Evolutionary conservation across 1,139 yeast genomes (phyloP), one percentile per base, ranked within the genome.

Genomic region (Sugiyamaella neomexicana): DNA sequence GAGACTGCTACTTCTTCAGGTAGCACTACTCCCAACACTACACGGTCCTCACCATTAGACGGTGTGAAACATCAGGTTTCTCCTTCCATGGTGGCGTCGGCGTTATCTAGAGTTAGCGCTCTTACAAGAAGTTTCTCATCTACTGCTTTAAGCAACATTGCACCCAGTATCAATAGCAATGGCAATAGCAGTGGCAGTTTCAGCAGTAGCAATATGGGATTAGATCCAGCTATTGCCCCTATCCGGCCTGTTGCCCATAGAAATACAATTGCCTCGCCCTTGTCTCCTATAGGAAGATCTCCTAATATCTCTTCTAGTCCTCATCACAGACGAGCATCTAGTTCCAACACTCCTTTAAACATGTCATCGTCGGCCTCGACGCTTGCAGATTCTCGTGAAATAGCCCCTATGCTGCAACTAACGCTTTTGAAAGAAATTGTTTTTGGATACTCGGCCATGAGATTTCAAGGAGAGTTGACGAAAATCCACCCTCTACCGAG

Each of bases 381-480:
- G 17, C 46, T 44, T 25, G 36, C 36, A 12, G 16, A 46, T 15
- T 25, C 50, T 23, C 50, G n/a, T 7, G 43, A 47, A 20, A 38
- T 32, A 31, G 47, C 42, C 34, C 36, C 52, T n/a, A 53, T 50
- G 1, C 50, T 62, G 15, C 56, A 60, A 8, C 34, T 58, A 5
- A 42, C 55, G 4, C 55, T 57, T n/a, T 55, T 65, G 27, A 58
- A 58, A 41, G 67, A 65, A 41, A 55, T 63, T n/a, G 62, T 62
- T 10, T 65, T 65, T 50, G 68, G 68, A 1, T 55, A 60, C 29
- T 55, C 67, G 3, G 65, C 68, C 10, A 55, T 65, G 41, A 46
- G 57, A 46, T 60, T 64, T 43, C 41, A 55, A 1, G 56, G 55
- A 12, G 56, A 61, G 3, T 50, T 65, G 27, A 65, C 67, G 12